Evolutionary conservation across 2,329 filamentous ascomycete species (phyloP).

Genomic region (Pseudocercospora vitis): DNA sequence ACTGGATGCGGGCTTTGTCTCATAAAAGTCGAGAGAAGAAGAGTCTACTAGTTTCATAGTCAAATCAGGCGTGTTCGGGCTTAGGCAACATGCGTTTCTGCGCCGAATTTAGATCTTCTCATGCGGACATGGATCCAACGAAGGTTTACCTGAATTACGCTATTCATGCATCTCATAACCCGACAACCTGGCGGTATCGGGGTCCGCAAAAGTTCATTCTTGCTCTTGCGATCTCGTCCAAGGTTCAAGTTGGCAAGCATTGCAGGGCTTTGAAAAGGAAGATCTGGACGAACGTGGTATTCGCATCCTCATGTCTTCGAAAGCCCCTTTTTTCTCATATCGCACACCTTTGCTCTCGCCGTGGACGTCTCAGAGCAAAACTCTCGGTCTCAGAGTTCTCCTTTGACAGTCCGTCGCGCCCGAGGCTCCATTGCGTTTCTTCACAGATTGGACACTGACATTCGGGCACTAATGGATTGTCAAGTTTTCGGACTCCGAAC

Average conservation of each 20-base stretch:
- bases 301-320: neutral
- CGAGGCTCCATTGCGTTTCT: neutral
- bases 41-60: too few species aligned
- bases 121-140: neutral
- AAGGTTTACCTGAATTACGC: neutral
- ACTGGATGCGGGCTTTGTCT: too few species aligned
- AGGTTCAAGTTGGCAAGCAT: neutral
- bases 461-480: constrained; percentile 1
- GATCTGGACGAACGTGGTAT: neutral
- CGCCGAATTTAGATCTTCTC: neutral
- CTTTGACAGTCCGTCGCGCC: neutral
- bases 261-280: neutral
- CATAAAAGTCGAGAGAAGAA: too few species aligned
- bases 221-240: neutral
- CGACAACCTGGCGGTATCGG: neutral
- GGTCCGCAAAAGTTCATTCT: neutral
- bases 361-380: too few species aligned
- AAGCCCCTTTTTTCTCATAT: neutral
- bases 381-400: neutral
- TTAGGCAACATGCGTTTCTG: neutral
- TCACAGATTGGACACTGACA: neutral
- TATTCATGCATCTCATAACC: neutral
- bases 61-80: neutral
- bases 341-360: neutral
- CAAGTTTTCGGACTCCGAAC: constrained; percentile 6